Evolutionary conservation across 805 yeast species (phyloP).

Genomic region (Candida boidinii): DNA sequence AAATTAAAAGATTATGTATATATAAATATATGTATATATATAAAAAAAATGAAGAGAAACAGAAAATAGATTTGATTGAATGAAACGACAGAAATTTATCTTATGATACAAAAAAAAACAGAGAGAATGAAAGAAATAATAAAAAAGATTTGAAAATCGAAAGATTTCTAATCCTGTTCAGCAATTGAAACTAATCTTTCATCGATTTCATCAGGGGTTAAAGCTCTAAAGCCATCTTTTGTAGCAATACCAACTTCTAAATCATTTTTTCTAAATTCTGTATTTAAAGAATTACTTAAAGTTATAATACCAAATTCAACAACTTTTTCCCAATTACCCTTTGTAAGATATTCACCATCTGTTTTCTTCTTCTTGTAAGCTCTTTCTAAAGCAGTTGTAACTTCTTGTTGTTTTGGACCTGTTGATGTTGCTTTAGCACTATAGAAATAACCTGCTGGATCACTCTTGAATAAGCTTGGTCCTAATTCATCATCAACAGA

Average conservation of each 20-base stretch:
- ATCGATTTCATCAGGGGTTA: constrained; percentile 84
- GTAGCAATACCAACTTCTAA: constrained; percentile 89
- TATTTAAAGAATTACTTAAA: constrained; percentile 77
- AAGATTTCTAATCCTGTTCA: constrained; percentile 66
- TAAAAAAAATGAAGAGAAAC: too few relatives aligned
- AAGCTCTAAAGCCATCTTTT: constrained; percentile 56
- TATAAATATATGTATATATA: too few relatives aligned
- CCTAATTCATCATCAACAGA: constrained; percentile 87
- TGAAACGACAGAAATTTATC: too few relatives aligned
- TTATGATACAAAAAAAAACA: neutral
- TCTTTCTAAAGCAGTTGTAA: constrained; percentile 83
- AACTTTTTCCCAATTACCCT: constrained; percentile 82
- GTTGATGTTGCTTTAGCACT: constrained; percentile 90
- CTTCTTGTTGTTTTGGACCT: constrained; percentile 97
- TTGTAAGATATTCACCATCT: constrained; percentile 39
- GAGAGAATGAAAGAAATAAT: neutral
- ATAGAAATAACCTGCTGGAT: constrained; percentile 94
- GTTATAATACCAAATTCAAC: constrained; percentile 87
- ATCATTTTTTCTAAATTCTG: constrained; percentile 91
- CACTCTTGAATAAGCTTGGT: constrained; percentile 85
- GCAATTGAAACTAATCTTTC: constrained; percentile 92
- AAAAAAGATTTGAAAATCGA: neutral
- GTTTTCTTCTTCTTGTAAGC: constrained; percentile 59
- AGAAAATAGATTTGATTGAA: neutral
- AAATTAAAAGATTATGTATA: too few relatives aligned